These are phyloP conservation scores for Spinellus fusiger DNA, from an alignment of 192 early-diverging fungal genomes.

Conservation along the genomic window DNA sequence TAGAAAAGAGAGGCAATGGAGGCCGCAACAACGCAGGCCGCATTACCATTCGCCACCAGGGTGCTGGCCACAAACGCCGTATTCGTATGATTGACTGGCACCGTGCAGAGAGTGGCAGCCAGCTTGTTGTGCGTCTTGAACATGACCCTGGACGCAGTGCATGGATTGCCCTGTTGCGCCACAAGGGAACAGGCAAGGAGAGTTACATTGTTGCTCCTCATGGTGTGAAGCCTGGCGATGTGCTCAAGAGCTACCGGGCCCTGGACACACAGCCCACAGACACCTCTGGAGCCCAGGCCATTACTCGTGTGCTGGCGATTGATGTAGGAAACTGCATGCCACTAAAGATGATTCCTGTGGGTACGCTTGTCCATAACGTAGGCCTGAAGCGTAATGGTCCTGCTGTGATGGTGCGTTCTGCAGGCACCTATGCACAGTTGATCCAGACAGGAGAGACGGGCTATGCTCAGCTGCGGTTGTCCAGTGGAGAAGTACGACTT, in stretches of 20 bases:
- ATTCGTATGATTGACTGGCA: conserved; percentile 85
- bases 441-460: conserved; percentile 70
- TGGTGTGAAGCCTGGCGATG: conserved; percentile 66
- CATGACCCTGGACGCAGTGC: conserved; percentile 91
- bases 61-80: conserved; percentile 87
- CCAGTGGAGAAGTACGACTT: conserved; percentile 82
- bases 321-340: conserved; percentile 87
- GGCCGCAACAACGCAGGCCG: conserved; percentile 87
- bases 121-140: conserved; percentile 85
- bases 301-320: conserved; percentile 44
- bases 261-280: neutral
- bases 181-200: conserved; percentile 68
- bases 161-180: conserved; percentile 78
- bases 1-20: conserved; percentile 76
- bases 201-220: conserved; percentile 85
- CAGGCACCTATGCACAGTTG: conserved; percentile 83
- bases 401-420: conserved; percentile 74
- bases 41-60: conserved; percentile 89
- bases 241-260: conserved; percentile 18
- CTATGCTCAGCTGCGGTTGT: conserved; percentile 79
- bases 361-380: conserved; percentile 84
- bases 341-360: conserved; percentile 87
- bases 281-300: conserved; percentile 8
- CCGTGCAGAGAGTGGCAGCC: conserved; percentile 65
- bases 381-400: conserved; percentile 71